A percentile compares a stretch with the other conserved stretches of the same genome.
Evolutionary conservation across 2,329 filamentous ascomycete genomes (phyloP).

Genomic region (Neofusicoccum parvum): DNA sequence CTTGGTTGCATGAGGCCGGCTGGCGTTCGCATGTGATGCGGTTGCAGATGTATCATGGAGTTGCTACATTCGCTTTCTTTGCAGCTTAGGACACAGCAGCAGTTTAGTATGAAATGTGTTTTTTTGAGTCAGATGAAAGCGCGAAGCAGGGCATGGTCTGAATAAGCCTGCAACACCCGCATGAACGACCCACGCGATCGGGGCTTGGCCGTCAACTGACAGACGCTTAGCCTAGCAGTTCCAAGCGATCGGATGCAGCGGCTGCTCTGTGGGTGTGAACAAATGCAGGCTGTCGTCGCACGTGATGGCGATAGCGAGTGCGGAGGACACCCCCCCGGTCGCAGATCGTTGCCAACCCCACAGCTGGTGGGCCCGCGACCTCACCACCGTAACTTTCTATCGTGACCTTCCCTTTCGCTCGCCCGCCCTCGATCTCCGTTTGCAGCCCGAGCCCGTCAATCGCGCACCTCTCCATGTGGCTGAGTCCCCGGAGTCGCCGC

Average conservation of each 20-base stretch:
- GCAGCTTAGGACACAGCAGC: conserved; percentile 12
- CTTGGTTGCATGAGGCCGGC: conserved; percentile 22
- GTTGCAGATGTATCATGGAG: conserved; percentile 16
- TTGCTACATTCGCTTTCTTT: conserved; percentile 18
- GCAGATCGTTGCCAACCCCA: conserved; percentile 22
- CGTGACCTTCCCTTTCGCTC: conserved; percentile 19
- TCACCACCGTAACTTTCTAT: conserved; percentile 22
- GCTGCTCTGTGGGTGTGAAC: not conserved
- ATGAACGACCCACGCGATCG: not conserved
- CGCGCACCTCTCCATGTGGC: conserved; percentile 36
- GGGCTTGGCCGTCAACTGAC: not conserved
- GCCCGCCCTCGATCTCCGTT: not conserved
- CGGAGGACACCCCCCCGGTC: conserved; percentile 3
- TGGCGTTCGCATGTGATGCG: conserved; percentile 19
- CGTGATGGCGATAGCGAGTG: conserved; percentile 15
- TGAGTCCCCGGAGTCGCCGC: conserved; percentile 35
- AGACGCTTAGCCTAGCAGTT: not conserved
- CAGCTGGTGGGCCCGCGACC: conserved; percentile 16
- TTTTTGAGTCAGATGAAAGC: conserved; percentile 8
- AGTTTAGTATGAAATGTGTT: conserved; percentile 10
- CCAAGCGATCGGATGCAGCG: not conserved
- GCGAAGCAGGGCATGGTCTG: not conserved
- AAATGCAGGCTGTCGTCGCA: not conserved
- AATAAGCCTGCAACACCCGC: not conserved
- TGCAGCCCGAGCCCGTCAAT: conserved; percentile 1